Evolutionary conservation across 2,329 filamentous ascomycete species (phyloP), one percentile per base, ranked within the genome.

Genomic region (Pseudopithomyces chartarum): DNA sequence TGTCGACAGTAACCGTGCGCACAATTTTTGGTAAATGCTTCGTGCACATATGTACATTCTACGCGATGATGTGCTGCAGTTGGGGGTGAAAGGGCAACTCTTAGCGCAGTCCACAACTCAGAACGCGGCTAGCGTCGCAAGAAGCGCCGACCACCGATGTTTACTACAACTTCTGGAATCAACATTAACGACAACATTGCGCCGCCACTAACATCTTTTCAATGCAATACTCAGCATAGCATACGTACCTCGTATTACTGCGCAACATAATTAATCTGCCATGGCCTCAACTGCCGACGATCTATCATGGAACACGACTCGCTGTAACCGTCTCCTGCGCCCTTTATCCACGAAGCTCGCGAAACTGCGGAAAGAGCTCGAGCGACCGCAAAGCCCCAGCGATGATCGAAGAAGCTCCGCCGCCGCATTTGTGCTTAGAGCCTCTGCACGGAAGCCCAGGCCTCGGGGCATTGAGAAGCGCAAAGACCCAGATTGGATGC

Each of bases 251-350:
- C 38, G 39, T 46, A 70, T 68, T 59, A 23, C 60, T 64, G 38
- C 40, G 13, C 36, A 50, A 56, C 43, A 67, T 64, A 68, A 22
- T 50, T 67, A 69, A 48, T 39, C 54, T 38, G 60, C 38, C 46
- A 73, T 73, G 71, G 60, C 69, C 56, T 58, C 59, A 20, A 69
- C 69, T 8, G 26, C 26, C 57, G 71, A 71, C 57, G 64, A 66
- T 32, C 58, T 74, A 20, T 71, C 75, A 45, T 80, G 77, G 77
- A 80, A 75, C 7, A 75, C 76, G 15, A 70, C 75, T 44, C 74
- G 77, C 39, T 80, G 78, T 63, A 78, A 78, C 56, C 73, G 78
- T 49, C 66, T 80, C 4, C 69, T 80, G 0, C 71, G 78, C 40
- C 77, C 77, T 13, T 70, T 80, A 12, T 73, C 75, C 15, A 76